Conservation (phyloP, 306 rosid genomes). For the Crataegus laevigata region DNA sequence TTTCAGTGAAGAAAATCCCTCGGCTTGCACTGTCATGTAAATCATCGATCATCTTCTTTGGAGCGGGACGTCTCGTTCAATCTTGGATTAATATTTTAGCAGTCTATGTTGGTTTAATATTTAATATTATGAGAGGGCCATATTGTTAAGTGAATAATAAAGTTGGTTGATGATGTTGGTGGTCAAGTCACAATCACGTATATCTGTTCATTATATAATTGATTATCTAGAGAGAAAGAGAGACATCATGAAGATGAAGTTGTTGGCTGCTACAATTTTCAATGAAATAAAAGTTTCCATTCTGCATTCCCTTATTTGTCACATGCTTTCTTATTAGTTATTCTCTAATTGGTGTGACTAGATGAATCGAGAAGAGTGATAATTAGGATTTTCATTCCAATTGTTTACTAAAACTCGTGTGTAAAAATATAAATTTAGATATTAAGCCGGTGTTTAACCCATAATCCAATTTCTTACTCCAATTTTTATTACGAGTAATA, state of each 20-base stretch:
- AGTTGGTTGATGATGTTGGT: background rate
- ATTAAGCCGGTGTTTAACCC: too few species aligned
- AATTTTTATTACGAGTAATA: too few species aligned
- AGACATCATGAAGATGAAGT: background rate
- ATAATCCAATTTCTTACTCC: too few species aligned
- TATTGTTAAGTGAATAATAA: background rate
- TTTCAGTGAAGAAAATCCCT: slow-evolving; percentile 41
- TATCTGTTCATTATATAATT: background rate
- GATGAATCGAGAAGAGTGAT: too few species aligned
- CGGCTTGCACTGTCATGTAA: slow-evolving; percentile 23
- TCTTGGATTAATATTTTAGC: background rate
- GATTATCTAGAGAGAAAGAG: background rate
- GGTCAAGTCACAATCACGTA: background rate
- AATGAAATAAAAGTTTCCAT: background rate
- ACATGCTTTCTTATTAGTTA: background rate
- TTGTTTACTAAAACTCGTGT: too few species aligned
- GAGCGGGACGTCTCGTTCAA: too few species aligned
- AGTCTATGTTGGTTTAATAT: background rate
- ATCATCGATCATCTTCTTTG: background rate
- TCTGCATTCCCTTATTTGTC: background rate
- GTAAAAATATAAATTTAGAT: too few species aligned
- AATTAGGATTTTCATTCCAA: too few species aligned
- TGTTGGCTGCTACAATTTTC: background rate
- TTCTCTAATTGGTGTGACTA: too few species aligned
- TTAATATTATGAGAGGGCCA: background rate